Evolutionary conservation across 352 stramenopile genomes (phyloP), one percentile per base, ranked within the genome.

Genomic region (Pythium sukuiense): DNA sequence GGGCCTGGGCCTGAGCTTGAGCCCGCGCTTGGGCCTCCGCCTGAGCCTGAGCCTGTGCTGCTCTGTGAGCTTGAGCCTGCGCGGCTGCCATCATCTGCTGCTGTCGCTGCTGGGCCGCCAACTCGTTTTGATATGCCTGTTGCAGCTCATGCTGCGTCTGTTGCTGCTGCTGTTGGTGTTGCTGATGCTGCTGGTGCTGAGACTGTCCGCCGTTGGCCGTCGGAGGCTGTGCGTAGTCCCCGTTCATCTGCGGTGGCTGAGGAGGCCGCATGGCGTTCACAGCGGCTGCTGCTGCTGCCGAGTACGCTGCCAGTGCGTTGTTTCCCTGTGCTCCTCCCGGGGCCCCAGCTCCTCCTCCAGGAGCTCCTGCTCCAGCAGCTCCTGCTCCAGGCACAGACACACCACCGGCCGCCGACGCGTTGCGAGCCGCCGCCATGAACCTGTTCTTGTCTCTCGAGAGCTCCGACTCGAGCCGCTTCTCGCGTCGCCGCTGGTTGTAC

Each of bases 401-500:
- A 24, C 33, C 30, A 3, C 35, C 32, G 9, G 11, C 55, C 5
- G 29, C 50, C 12, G 26, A 41, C 24, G 43, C 49, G 20, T 61
- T 65, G 11, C 45, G 46, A 0, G 57, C 61, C 2, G 63, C 58
- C 6, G 70, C 59, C 61, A 83, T 74, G 68, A 84, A 89, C 18
- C 80, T 76, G 37, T 79, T 86, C 57, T 92, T 89, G 56, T 92
- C 85, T 33, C 81, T 73, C 6, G 80, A 91, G 8, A 94, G 72
- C 62, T 96, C 85, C 32, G 79, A 91, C 66, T 96, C 85, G 54
- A 93, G 79, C 8, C 87, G 77, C 74, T 95, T 92, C 70, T 95
- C 81, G n/a, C 81, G 80, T 72, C 97, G 71, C 76, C 90, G 75
- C 80, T 95, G 88, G 77, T 98, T 99, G 41, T 95, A 98, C 68